Conservation (phyloP, 768 basidiomycete species). For the Termitomyces sp. region DNA sequence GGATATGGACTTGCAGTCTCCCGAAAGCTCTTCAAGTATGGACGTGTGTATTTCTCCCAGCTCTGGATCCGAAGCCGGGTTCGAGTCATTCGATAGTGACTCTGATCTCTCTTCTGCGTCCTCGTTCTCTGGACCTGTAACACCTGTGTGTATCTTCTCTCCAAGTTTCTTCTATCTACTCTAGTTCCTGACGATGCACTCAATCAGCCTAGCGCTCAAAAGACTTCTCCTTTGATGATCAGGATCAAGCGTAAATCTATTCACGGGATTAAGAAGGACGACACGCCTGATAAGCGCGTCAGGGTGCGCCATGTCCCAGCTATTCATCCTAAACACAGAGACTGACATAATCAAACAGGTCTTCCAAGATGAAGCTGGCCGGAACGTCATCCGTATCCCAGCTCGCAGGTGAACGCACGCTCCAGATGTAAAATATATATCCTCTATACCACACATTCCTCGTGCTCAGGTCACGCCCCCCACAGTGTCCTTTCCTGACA, state of each 20-base stretch:
- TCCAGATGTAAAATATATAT: not conserved
- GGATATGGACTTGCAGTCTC: constrained; percentile 13
- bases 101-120: constrained; percentile 16
- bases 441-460: not conserved
- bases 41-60: constrained; percentile 8
- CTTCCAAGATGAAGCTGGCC: constrained; percentile 12
- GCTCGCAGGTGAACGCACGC: constrained; percentile 5
- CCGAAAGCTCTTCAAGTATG: constrained; percentile 9
- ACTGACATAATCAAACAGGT: constrained; percentile 6
- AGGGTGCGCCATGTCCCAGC: constrained; percentile 20
- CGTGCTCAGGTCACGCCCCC: not conserved
- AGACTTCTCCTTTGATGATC: constrained; percentile 17
- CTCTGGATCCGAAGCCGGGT: constrained; percentile 9
- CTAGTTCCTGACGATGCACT: not conserved
- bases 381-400: constrained; percentile 12
- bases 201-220: constrained; percentile 4
- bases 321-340: not conserved
- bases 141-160: constrained; percentile 20
- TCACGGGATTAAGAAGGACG: constrained; percentile 8
- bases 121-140: constrained; percentile 19
- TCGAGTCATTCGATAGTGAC: constrained; percentile 2
- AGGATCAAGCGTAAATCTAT: constrained; percentile 32
- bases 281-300: constrained; percentile 30
- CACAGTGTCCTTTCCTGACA: not conserved
- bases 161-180: not conserved